Evolutionary conservation across 2,329 filamentous ascomycete genomes (phyloP).

Genomic region (Aspergillus ruber): DNA sequence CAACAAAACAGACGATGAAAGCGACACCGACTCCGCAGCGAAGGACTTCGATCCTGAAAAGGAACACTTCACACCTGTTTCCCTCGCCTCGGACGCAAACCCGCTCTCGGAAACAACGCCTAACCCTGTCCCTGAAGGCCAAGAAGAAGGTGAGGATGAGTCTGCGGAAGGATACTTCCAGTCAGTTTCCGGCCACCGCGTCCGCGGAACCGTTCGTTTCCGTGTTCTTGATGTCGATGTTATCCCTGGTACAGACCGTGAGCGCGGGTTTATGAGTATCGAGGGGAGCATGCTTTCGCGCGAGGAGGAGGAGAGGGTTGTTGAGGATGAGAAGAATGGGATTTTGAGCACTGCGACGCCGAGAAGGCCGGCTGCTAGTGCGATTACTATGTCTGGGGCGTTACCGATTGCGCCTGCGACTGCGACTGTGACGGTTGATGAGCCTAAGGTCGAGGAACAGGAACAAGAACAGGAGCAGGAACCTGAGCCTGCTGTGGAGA

Average conservation of each 20-base stretch:
- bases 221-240: constrained; percentile 75
- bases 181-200: constrained; percentile 60
- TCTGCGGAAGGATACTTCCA: constrained; percentile 67
- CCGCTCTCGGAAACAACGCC: constrained; percentile 17
- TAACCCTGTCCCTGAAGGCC: constrained; percentile 20
- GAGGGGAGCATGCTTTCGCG: constrained; percentile 77
- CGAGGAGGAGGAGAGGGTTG: constrained; percentile 57
- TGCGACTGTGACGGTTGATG: neutral
- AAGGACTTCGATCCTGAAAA: constrained; percentile 29
- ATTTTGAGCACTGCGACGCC: constrained; percentile 25
- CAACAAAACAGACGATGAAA: constrained; percentile 7
- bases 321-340: constrained; percentile 46
- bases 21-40: constrained; percentile 19
- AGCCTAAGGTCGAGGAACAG: neutral
- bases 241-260: constrained; percentile 61
- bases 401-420: constrained; percentile 13
- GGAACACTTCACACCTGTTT: constrained; percentile 35
- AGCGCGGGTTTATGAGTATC: constrained; percentile 73
- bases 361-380: constrained; percentile 7
- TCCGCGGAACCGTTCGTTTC: constrained; percentile 68
- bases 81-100: constrained; percentile 26
- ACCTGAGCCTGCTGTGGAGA: constrained; percentile 13
- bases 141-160: constrained; percentile 47
- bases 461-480: constrained; percentile 8
- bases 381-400: constrained; percentile 15